Conservation (phyloP, 108 stramenopile species). For the Thalassiosira profunda region DNA sequence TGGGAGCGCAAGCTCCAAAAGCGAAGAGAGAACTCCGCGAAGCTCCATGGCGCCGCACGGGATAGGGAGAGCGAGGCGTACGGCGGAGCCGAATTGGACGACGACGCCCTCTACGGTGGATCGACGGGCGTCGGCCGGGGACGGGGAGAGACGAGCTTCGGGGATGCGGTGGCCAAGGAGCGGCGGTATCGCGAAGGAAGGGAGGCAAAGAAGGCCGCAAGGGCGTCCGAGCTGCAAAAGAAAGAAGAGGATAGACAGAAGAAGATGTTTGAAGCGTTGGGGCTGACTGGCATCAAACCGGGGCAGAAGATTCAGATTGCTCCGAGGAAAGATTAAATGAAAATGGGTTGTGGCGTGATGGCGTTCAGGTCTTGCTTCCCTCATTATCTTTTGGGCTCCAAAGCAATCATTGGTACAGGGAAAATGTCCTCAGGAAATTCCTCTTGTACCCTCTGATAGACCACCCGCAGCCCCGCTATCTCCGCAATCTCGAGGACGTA, state of each 20-base stretch:
- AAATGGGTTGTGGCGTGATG: not conserved
- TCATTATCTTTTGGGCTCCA: not conserved
- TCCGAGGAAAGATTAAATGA: constrained; percentile 26
- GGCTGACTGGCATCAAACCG: constrained; percentile 59
- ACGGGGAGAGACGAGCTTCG: constrained; percentile 32
- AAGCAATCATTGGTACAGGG: constrained; percentile 86
- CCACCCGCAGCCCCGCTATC: constrained; percentile 73
- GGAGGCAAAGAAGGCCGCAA: constrained; percentile 38
- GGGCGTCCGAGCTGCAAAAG: constrained; percentile 53
- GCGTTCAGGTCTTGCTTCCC: not conserved
- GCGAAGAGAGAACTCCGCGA: constrained; percentile 48
- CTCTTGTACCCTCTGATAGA: constrained; percentile 60
- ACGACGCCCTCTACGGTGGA: constrained; percentile 64
- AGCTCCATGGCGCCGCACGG: constrained; percentile 56
- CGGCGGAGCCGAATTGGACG: constrained; percentile 55
- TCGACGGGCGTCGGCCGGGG: constrained; percentile 16
- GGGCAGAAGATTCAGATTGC: constrained; percentile 75
- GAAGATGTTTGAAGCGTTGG: constrained; percentile 73
- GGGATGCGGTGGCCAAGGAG: constrained; percentile 58
- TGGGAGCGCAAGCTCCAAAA: constrained; percentile 71
- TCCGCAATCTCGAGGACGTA: constrained; percentile 81
- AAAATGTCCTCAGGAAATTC: constrained; percentile 91
- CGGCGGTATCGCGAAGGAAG: constrained; percentile 28
- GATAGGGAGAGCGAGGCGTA: constrained; percentile 52
- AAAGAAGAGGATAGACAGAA: constrained; percentile 70